Conservation (phyloP, 495 filamentous ascomycete species). For the Monascus purpureus region DNA sequence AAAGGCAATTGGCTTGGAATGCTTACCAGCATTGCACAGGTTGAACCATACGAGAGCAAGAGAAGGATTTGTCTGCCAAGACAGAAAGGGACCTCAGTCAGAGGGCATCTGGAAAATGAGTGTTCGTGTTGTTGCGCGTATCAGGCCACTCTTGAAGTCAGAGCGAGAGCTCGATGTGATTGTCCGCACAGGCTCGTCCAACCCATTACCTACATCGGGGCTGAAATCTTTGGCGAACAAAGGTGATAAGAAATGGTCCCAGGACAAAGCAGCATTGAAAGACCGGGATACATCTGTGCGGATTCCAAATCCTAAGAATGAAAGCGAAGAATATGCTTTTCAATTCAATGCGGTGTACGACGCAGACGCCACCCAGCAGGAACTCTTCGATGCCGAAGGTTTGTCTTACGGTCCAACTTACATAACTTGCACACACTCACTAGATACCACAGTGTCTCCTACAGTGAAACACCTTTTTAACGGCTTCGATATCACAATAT, state of each 20-base stretch:
- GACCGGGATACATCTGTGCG: conserved; percentile 59
- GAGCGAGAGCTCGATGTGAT: conserved; percentile 79
- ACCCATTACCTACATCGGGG: conserved; percentile 1
- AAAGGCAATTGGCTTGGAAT: background rate
- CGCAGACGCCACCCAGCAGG: conserved; percentile 61
- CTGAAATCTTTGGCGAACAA: conserved; percentile 5
- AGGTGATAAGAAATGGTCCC: conserved; percentile 14
- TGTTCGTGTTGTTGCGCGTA: conserved; percentile 77
- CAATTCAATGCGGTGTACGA: conserved; percentile 92
- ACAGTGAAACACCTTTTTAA: conserved; percentile 86
- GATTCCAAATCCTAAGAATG: conserved; percentile 92
- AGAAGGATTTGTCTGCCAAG: too few relatives aligned
- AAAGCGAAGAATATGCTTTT: conserved; percentile 79
- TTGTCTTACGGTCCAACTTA: conserved; percentile 11
- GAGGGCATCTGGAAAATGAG: conserved; percentile 26
- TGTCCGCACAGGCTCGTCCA: conserved; percentile 40
- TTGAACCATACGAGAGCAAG: too few relatives aligned
- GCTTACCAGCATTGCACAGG: too few relatives aligned
- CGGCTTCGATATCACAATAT: conserved; percentile 85
- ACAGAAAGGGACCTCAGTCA: too few relatives aligned
- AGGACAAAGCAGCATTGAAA: conserved; percentile 25
- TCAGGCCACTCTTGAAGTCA: conserved; percentile 72
- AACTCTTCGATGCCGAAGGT: conserved; percentile 83
- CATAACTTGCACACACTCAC: conserved; percentile 8
- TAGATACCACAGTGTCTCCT: conserved; percentile 51